Percentiles rank a stretch among this genome's conserved stretches.
Evolutionary conservation across 768 basidiomycete species (phyloP).

Genomic region (Lentinula edodes): DNA sequence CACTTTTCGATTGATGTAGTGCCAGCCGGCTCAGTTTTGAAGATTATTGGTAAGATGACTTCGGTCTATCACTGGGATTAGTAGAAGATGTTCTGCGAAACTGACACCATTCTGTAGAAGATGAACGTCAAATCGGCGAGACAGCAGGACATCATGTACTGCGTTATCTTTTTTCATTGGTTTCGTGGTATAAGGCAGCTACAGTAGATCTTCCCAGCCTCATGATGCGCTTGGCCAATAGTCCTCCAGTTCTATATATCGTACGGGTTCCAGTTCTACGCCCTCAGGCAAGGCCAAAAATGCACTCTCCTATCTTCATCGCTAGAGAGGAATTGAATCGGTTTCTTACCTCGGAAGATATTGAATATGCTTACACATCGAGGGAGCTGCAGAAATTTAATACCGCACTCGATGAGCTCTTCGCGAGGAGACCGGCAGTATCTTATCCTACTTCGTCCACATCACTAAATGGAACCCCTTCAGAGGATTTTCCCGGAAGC

Average conservation of each 20-base stretch:
- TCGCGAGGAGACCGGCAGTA: background rate
- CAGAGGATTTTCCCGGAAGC: background rate
- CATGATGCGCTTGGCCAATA: background rate
- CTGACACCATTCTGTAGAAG: background rate
- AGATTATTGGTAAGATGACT: background rate
- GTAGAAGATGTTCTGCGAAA: background rate
- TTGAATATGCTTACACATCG: background rate
- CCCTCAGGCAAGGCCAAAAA: background rate
- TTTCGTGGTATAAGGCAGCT: background rate
- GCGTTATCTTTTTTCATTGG: background rate
- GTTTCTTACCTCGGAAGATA: background rate
- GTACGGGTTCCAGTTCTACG: background rate
- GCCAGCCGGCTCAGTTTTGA: background rate
- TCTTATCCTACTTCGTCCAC: background rate
- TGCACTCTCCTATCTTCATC: constrained; percentile 2
- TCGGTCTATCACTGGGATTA: background rate
- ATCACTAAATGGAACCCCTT: background rate
- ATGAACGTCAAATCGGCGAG: background rate
- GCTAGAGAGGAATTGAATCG: background rate
- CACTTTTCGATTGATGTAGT: background rate
- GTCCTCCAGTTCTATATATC: background rate
- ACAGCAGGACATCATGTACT: background rate
- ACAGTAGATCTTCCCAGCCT: background rate
- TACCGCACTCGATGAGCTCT: background rate
- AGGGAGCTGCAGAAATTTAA: background rate